Base-by-base conservation (phyloP, 192 early-diverging fungal species). In the Mortierella alpina region DNA sequence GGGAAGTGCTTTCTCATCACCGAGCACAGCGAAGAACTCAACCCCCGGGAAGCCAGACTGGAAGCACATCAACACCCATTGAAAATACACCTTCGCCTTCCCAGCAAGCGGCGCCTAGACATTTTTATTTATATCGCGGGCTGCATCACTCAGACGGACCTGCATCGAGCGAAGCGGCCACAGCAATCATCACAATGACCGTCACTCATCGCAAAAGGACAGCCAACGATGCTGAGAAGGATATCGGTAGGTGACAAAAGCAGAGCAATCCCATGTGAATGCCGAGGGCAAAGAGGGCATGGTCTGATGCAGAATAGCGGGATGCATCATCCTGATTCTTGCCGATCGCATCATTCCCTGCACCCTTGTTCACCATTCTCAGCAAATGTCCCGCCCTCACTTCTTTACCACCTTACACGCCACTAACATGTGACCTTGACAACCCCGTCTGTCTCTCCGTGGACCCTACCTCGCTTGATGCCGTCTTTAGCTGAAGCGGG, bases 191-290 rank as follows among this genome's bases (percentile, higher is more conserved):
- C 61, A 57, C 48, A 42, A 80, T 80, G 77, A 80, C 77, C 47
- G 77, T 80, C 77, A 80, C 77, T 64, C 77, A 80, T 62, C 70
- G 77, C 44, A 80, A 80, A 56, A 58, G 77, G 13, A 72, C 77
- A 6, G 77, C 77, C 66, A 80, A 80, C 64, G 70, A 80, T 56
- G 77, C 77, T 14, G 77, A 80, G 20, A 80, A 80, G 60, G 77
- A 80, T 46, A 80, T 80, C 39, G 77, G 77, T 80, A 68, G 55
- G 76, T 23, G 15, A 41, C n/a, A 14, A 13, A 69, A 45, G 9
- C 49, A 1, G 14, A 5, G 18, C 7, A 7, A 46, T 45, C 6
- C 50, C 44, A 54, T 73, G 47, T 23, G 23, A 47, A 49, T 49
- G 41, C 42, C 8, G 20, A 31, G 31, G 3, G 31, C 31, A 17